These are phyloP conservation scores for Baorangia bicolor DNA, from an alignment of 768 basidiomycete genomes.

Conservation along the genomic window DNA sequence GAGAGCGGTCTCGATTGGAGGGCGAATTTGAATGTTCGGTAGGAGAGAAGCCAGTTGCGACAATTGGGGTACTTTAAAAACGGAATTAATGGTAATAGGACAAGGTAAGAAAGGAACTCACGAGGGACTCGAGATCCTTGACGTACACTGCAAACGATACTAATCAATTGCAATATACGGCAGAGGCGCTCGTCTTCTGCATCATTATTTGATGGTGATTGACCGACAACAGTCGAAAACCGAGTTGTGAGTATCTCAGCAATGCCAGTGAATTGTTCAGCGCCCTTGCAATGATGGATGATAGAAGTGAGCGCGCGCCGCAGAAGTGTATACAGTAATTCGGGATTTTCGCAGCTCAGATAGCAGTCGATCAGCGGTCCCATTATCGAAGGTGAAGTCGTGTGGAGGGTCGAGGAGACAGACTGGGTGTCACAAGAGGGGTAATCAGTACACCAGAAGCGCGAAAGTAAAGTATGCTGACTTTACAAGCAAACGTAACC, in stretches of 20 bases:
- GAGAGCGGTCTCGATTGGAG: constrained; percentile 30
- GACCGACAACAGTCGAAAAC: constrained; percentile 26
- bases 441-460: neutral
- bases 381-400: constrained; percentile 64
- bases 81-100: neutral
- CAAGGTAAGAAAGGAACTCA: constrained; percentile 34
- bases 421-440: constrained; percentile 43
- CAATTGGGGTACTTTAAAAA: constrained; percentile 36
- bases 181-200: constrained; percentile 40
- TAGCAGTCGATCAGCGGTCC: constrained; percentile 55
- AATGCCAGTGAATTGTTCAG: constrained; percentile 60
- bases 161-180: constrained; percentile 55
- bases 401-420: constrained; percentile 82
- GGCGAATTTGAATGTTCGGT: constrained; percentile 25
- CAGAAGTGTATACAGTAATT: constrained; percentile 51
- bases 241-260: constrained; percentile 51
- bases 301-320: constrained; percentile 77
- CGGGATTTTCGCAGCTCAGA: constrained; percentile 40
- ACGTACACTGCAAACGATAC: constrained; percentile 60
- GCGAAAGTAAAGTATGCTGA: constrained; percentile 25
- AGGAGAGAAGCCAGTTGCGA: constrained; percentile 35
- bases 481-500: constrained; percentile 78
- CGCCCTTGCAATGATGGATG: constrained; percentile 75
- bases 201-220: neutral
- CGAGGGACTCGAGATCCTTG: constrained; percentile 68